Evolutionary conservation across 2,329 filamentous ascomycete genomes (phyloP), one percentile per base, ranked within the genome.

Genomic region (Colletotrichum falcatum): DNA sequence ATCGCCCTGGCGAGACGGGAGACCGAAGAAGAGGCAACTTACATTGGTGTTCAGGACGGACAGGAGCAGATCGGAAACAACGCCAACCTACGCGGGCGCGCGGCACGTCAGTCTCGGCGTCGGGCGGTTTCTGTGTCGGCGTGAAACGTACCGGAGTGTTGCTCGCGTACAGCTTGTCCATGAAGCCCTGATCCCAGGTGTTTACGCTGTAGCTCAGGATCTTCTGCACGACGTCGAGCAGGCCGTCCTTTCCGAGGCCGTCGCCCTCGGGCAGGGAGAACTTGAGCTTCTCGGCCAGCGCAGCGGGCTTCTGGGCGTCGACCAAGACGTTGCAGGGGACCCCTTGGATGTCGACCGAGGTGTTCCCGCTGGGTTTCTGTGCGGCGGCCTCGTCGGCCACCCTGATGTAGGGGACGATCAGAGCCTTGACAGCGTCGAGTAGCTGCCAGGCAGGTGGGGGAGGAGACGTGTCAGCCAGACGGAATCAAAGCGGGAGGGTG

Each of bases 121-220:
- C 3, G 5, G 2, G 39, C 35, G 46, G 37, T 3, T 44, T 44
- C 6, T 9, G 3, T 8, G n/a, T 5, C 11, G 23, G n/a, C 37
- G 20, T 3, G 30, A 7, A 4, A 81, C 87, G 71, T 77, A 92
- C 91, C 51, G 95, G 92, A 77, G 96, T 96, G 48, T 94, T 97
- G 73, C 91, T 92, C n/a, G 92, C 90, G 80, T 98, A 98, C 23
- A 98, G 85, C 83, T 99, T 98, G 82, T 98, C 95, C 77, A 98
- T 83, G 81, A 98, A 99, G 14, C 95, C 95, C 81, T 97, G 95
- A 77, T 97, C 93, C 93, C 95, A 98, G n/a, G 95, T 98, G 82
- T 99, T 99, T 77, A 98, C 95, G 77, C 92, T 96, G 81, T 97
- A 94, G 73, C 89, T 86, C 51, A 98, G 85, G 26, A 98, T 86